These are phyloP conservation scores for Mitragyna speciosa DNA, from an alignment of 257 asterid genomes.

Conservation along the genomic window DNA sequence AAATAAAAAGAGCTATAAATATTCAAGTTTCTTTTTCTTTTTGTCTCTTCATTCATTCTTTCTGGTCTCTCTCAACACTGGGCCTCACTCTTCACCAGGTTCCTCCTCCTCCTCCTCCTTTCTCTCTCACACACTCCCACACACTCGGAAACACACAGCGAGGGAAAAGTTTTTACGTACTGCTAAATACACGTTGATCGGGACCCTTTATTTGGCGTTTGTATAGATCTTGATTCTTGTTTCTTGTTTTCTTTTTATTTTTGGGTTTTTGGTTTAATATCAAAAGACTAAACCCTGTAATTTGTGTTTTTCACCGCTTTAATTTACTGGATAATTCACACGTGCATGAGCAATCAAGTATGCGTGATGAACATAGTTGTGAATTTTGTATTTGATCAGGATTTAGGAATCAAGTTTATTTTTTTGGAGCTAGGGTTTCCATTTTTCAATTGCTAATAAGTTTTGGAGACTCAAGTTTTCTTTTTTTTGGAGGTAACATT, in stretches of 20 bases:
- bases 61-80: neutral
- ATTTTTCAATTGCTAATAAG: neutral
- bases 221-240: neutral
- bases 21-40: neutral
- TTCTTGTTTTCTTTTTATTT: too few species aligned
- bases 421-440: constrained; percentile 10
- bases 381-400: neutral
- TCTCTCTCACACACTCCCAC: constrained; percentile 1
- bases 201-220: too few species aligned
- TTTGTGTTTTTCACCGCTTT: neutral
- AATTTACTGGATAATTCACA: neutral
- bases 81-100: neutral
- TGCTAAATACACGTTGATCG: neutral
- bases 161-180: too few species aligned
- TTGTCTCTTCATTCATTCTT: neutral
- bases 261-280: too few species aligned
- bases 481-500: neutral
- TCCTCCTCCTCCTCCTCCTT: too few species aligned
- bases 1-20: neutral
- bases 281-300: too few species aligned
- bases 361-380: constrained; percentile 3
- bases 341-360: neutral
- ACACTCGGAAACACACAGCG: neutral
- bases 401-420: neutral
- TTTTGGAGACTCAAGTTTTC: neutral